Percentiles rank a stretch among this genome's conserved stretches.
phyloP scores from a whole-genome alignment of 2,329 filamentous ascomycete genomes.

The Claviceps monticola region DNA sequence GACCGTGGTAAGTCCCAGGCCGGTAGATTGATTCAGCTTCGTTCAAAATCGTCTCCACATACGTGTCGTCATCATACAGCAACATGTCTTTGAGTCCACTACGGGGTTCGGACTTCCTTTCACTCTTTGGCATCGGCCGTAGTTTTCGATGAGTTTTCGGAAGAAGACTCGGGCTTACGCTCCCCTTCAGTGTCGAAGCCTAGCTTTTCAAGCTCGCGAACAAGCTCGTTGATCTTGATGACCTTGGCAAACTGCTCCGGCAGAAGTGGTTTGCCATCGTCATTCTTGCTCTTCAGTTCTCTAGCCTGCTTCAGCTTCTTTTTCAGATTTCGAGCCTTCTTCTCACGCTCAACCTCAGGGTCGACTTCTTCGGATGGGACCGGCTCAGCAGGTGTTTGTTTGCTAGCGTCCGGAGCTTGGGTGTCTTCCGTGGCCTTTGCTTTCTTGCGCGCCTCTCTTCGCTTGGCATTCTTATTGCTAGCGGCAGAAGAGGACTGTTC shows the following conservation, averaged over 20 bases:
- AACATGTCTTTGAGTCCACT: neutral
- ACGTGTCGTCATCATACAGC: neutral
- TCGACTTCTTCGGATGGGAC: constrained; percentile 36
- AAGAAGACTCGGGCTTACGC: constrained; percentile 19
- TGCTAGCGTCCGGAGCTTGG: constrained; percentile 42
- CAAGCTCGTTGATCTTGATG: constrained; percentile 88
- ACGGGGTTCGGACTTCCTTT: neutral
- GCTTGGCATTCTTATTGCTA: constrained; percentile 79
- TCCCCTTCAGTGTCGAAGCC: constrained; percentile 75
- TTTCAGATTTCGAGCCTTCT: constrained; percentile 78
- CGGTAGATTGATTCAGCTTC: neutral
- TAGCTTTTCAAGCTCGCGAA: constrained; percentile 72
- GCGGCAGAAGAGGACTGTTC: constrained; percentile 34
- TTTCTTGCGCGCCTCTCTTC: constrained; percentile 41
- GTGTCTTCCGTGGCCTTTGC: constrained; percentile 43
- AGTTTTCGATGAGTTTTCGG: constrained; percentile 1
- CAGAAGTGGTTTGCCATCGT: constrained; percentile 66
- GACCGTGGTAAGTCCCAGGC: too few relatives aligned
- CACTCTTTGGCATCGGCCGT: neutral
- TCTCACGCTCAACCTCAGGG: constrained; percentile 68
- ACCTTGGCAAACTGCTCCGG: constrained; percentile 97
- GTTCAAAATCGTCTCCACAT: neutral
- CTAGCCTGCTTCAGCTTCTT: constrained; percentile 93
- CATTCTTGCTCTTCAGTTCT: constrained; percentile 83
- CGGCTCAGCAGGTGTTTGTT: constrained; percentile 8